Base-by-base conservation (phyloP, 805 yeast genomes). In the Priceomyces haplophilus region DNA sequence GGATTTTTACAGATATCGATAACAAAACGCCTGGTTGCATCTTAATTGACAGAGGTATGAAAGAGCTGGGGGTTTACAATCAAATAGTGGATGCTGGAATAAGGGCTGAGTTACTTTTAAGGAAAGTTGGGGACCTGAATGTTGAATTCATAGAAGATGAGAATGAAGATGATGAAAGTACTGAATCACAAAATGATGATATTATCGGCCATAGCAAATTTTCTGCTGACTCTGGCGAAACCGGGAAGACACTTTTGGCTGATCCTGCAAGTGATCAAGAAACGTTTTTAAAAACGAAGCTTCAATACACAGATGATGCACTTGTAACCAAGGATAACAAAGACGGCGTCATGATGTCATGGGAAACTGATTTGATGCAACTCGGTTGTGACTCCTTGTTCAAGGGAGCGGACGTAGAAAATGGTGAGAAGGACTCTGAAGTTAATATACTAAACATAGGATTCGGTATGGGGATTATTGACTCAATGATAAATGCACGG, bases 301-400 rank as follows among this genome's bases (percentile, higher is more conserved):
- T 90, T 19, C 81, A 79, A 51, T 90, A 87, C 58, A 74, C 69
- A 32, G 83, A 82, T 45, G 76, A 73, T 40, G 82, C 93, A 0
- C 69, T 90, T 19, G 68, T 88, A 19, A 91, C 97, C 1, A 73
- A 79, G 46, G 83, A 79, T 18, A 69, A 83, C 40, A 72, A 76
- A 37, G 97, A 90, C 55, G 98, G 97, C 13, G 97, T 90, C 2
- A 90, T 90, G 98, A 90, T 90, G 98, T 85, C 84, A 52, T 90
- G 98, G 98, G 98, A 90, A 59, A 74, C 80, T 3, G 78, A 80
- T 16, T 70, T 90, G 43, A 90, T 90, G 98, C 69, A 74, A 40
- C 72, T 82, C 12, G 95, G 95, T 1, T 84, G 95, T 42, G 81
- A 85, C 25, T 68, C 91, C 0, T 59, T 91, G n/a, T 82, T 83